Percentiles rank a stretch among this genome's conserved stretches.
phyloP scores from a whole-genome alignment of 1,139 yeast species.

The Yamadazyma trypodendri region DNA sequence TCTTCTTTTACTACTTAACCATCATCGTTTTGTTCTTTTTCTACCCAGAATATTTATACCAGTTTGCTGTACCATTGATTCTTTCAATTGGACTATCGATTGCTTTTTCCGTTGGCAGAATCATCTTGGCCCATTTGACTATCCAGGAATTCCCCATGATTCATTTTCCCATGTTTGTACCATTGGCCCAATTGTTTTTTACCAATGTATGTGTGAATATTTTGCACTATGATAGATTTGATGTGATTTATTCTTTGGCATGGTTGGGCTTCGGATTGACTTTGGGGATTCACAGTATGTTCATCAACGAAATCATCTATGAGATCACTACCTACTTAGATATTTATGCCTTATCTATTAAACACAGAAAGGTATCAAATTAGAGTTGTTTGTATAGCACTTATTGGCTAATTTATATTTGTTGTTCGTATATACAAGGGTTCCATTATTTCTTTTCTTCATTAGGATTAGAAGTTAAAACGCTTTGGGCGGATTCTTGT shows the following conservation, averaged over 20 bases:
- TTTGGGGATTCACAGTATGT: conserved; percentile 74
- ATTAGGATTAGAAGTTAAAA: conserved; percentile 74
- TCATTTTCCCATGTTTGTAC: conserved; percentile 71
- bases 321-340: conserved; percentile 84
- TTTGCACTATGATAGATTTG: conserved; percentile 37
- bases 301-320: conserved; percentile 75
- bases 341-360: conserved; percentile 81
- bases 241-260: conserved; percentile 47
- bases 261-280: conserved; percentile 79
- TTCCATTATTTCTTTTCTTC: conserved; percentile 30
- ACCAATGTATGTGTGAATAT: conserved; percentile 39
- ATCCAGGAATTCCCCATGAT: conserved; percentile 70
- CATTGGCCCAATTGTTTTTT: conserved; percentile 52
- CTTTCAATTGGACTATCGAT: conserved; percentile 70
- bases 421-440: conserved; percentile 18
- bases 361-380: conserved; percentile 58
- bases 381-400: not conserved
- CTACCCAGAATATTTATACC: conserved; percentile 51
- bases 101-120: conserved; percentile 87
- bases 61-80: conserved; percentile 56
- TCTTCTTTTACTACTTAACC: conserved; percentile 59
- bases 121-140: conserved; percentile 85
- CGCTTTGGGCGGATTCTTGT: conserved; percentile 82
- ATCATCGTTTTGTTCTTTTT: conserved; percentile 47
- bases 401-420: not conserved